Evolutionary conservation across 805 yeast genomes (phyloP).

Genomic region (Lipomyces sp.): DNA sequence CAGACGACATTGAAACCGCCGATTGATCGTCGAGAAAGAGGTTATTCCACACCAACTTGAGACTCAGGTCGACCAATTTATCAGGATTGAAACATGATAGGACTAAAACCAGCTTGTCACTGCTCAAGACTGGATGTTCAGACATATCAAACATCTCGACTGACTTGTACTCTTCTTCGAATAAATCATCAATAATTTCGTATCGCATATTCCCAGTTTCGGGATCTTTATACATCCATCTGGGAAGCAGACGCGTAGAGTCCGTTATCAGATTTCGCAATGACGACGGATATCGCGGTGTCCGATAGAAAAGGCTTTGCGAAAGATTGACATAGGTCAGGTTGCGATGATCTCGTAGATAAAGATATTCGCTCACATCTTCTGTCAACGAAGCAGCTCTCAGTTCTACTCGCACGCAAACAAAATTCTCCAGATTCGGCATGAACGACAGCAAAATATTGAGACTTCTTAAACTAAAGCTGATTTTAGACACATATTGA

Average conservation of each 20-base stretch:
- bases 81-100: constrained; percentile 4
- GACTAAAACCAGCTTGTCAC: not conserved
- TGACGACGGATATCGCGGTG: too few species aligned
- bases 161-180: constrained; percentile 3
- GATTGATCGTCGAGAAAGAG: not conserved
- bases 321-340: constrained; percentile 5
- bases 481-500: not conserved
- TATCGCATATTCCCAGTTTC: constrained; percentile 2
- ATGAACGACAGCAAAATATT: constrained; percentile 1
- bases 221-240: not conserved
- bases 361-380: not conserved
- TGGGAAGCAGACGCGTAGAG: not conserved
- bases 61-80: constrained; percentile 4
- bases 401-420: not conserved
- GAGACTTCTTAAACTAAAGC: not conserved
- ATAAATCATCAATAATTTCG: constrained; percentile 6
- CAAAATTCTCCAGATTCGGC: constrained; percentile 8
- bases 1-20: too few species aligned
- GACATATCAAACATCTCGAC: constrained; percentile 5
- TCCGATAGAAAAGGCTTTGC: not conserved
- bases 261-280: too few species aligned
- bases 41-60: constrained; percentile 1
- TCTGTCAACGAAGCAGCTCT: not conserved
- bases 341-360: not conserved
- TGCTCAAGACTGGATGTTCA: not conserved